Evolutionary conservation across 2,329 filamentous ascomycete genomes (phyloP).

Genomic region (Alternaria angustiovoidea): DNA sequence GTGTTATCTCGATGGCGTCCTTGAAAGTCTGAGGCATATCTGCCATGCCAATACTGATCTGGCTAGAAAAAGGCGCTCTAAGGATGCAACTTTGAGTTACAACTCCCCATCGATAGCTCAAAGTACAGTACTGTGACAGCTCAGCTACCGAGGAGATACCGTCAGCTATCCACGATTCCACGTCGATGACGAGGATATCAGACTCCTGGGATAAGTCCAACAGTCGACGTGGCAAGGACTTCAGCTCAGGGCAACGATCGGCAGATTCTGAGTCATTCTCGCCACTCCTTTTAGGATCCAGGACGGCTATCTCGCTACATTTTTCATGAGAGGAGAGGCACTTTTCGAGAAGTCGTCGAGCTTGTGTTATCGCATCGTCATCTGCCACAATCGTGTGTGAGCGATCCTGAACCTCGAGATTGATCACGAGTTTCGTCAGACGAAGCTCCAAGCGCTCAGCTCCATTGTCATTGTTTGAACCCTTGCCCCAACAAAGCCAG

Average conservation of each 20-base stretch:
- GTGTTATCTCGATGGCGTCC: not conserved
- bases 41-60: not conserved
- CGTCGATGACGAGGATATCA: not conserved
- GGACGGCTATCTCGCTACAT: not conserved
- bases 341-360: not conserved
- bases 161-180: not conserved
- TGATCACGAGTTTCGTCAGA: too few species aligned
- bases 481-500: not conserved
- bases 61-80: not conserved
- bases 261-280: not conserved
- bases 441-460: not conserved
- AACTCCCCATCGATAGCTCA: too few species aligned
- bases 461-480: not conserved
- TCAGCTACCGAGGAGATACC: not conserved
- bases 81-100: too few species aligned
- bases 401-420: not conserved
- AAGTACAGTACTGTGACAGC: too few species aligned
- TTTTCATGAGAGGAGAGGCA: not conserved
- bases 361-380: not conserved
- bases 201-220: not conserved
- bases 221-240: not conserved
- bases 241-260: not conserved
- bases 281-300: not conserved
- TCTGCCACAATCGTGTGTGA: not conserved
- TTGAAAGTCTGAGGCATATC: constrained; percentile 11